These are phyloP conservation scores for Calonectria pauciramosa DNA, from an alignment of 2,329 filamentous ascomycete species.

Conservation along the genomic window DNA sequence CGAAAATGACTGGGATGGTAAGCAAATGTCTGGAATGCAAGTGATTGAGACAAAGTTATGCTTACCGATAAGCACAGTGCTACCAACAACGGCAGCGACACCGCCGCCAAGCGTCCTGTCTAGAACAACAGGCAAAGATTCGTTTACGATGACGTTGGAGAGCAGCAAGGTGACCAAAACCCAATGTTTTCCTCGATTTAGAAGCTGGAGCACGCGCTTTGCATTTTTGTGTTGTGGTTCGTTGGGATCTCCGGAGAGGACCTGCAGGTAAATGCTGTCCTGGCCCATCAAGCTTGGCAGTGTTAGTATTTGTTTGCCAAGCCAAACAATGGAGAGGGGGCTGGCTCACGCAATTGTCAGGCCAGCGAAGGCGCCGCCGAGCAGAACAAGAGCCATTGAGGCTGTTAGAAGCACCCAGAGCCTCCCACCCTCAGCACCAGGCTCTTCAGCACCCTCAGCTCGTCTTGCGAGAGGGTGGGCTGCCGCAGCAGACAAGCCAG, in stretches of 20 bases:
- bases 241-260: slow-evolving; percentile 87
- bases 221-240: slow-evolving; percentile 91
- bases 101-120: slow-evolving; percentile 95
- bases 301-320: slow-evolving; percentile 36
- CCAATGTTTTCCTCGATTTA: slow-evolving; percentile 96
- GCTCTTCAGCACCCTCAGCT: slow-evolving; percentile 59
- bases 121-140: slow-evolving; percentile 94
- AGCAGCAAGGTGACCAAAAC: slow-evolving; percentile 94
- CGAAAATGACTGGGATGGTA: slow-evolving; percentile 84
- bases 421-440: slow-evolving; percentile 69
- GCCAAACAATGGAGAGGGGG: slow-evolving; percentile 20
- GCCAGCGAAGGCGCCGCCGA: slow-evolving; percentile 94
- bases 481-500: slow-evolving; percentile 62
- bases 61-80: slow-evolving; percentile 93
- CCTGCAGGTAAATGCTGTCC: slow-evolving; percentile 97
- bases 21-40: slow-evolving; percentile 30
- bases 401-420: slow-evolving; percentile 87
- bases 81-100: slow-evolving; percentile 92
- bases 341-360: slow-evolving; percentile 84
- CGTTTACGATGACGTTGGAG: slow-evolving; percentile 98
- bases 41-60: slow-evolving; percentile 1
- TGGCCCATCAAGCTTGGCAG: slow-evolving; percentile 71
- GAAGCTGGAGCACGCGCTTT: slow-evolving; percentile 80
- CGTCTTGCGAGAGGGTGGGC: slow-evolving; percentile 59
- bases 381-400: slow-evolving; percentile 84